Evolutionary conservation across 2,329 filamentous ascomycete species (phyloP).

Genomic region (Beauveria sp.): DNA sequence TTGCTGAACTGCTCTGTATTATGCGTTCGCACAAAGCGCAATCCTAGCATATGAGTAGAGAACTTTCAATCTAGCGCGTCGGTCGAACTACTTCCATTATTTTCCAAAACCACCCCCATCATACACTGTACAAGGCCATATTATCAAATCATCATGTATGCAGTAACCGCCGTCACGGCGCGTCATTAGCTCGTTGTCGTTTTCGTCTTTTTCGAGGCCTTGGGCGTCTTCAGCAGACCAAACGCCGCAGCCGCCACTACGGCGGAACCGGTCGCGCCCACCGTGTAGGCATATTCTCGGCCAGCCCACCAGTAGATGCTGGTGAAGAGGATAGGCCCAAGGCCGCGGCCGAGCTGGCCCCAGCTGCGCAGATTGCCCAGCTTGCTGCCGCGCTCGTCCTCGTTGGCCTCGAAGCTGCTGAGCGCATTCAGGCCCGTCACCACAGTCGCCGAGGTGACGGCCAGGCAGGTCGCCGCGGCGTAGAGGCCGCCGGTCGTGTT

Average conservation of each 20-base stretch:
- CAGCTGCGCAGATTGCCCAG: slow-evolving; percentile 71
- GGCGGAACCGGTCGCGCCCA: slow-evolving; percentile 74
- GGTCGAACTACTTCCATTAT: neutral
- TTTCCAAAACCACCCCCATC: neutral
- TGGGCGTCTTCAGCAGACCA: slow-evolving; percentile 60
- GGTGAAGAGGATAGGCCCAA: slow-evolving; percentile 86
- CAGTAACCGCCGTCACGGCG: no score
- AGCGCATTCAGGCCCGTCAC: slow-evolving; percentile 90
- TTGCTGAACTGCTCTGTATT: no score
- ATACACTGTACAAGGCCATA: neutral
- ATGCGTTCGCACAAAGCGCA: slow-evolving; percentile 60
- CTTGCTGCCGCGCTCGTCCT: slow-evolving; percentile 75
- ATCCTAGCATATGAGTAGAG: no score
- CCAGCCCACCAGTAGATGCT: slow-evolving; percentile 98
- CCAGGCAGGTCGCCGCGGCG: slow-evolving; percentile 71
- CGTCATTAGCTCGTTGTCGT: neutral
- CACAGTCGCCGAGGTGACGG: slow-evolving; percentile 86
- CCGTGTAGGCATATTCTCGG: slow-evolving; percentile 71
- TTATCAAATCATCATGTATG: neutral
- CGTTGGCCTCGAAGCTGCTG: slow-evolving; percentile 79
- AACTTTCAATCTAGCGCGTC: no score
- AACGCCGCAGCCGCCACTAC: slow-evolving; percentile 66
- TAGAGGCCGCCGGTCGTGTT: slow-evolving; percentile 66
- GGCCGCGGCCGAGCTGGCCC: slow-evolving; percentile 81
- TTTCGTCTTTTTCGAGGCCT: slow-evolving; percentile 7